Base-by-base conservation (phyloP, 441 rosid species). In the Jatropha podagrica region DNA sequence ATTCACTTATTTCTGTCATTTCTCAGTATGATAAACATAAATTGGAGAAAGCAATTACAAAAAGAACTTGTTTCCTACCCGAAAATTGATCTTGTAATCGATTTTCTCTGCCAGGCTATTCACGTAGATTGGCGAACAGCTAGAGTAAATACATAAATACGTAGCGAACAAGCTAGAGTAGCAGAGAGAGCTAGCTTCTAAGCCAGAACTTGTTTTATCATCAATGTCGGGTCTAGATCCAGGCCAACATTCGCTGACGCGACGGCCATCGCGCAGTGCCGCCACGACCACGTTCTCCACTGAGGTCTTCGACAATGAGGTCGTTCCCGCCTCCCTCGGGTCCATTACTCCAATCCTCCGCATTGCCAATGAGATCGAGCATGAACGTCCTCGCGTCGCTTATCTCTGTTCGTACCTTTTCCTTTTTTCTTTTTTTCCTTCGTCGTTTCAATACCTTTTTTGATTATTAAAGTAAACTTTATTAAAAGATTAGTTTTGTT, bases 301-400 rank as follows among this genome's bases (percentile, higher is more conserved):
- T 15, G 99, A 96, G 88, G 99, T 96, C 48, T 92, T 96, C 72
- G 99, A 94, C 76, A 91, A 90, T 6, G 96, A 91, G 82, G 97
- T 94, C 48, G 99, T 94, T 26, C 98, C 98, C 3, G 88, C 95
- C 59, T 92, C 98, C 26, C 89, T 94, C 54, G 88, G 90, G 78
- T 87, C 90, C 86, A 90, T 96, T 69, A 91, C 91, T 65, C 97
- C 98, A 13, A 87, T 96, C 74, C 97, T 96, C 65, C 98, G 97
- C 68, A 85, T 92, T 59, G 98, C 99, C 65, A 86, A 82, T 11
- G 99, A 96, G 86, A 91, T 96, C 81, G 90, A 94, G 76, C 83
- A 85, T 48, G 98, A 94, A 82, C 97, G 98, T 18, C 98, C 99
- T 77, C 98, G 99, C 32, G 98, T 94, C 23, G 94, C 98, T 56